Percentiles rank a stretch among this genome's conserved stretches.
Conservation (phyloP, 164 flowering plant species). For the Malania oleifera region DNA sequence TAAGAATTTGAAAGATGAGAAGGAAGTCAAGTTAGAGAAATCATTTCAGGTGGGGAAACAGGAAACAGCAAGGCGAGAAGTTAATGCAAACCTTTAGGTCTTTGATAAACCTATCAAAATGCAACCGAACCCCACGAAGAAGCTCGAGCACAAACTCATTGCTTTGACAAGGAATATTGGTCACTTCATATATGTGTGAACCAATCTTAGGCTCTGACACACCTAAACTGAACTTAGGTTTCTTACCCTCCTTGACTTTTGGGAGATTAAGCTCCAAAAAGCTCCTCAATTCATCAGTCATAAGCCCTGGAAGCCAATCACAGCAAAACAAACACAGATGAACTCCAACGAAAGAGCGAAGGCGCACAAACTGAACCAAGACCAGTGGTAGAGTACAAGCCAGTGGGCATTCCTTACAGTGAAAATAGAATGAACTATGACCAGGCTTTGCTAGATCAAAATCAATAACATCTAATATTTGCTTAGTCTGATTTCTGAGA, state of each 20-base stretch:
- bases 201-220: conserved; percentile 86
- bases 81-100: conserved; percentile 67
- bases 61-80: neutral
- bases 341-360: neutral
- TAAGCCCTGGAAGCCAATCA: conserved; percentile 41
- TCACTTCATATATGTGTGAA: conserved; percentile 73
- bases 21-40: neutral
- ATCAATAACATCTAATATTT: too few species aligned
- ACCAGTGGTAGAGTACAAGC: neutral
- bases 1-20: conserved; percentile 1
- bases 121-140: conserved; percentile 78
- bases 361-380: neutral
- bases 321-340: neutral
- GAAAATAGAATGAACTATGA: too few species aligned
- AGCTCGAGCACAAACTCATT: conserved; percentile 84
- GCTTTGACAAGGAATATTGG: conserved; percentile 86
- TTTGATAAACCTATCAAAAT: conserved; percentile 80
- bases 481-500: too few species aligned
- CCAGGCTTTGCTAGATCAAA: too few species aligned
- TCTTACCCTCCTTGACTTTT: conserved; percentile 79
- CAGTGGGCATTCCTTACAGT: too few species aligned
- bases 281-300: conserved; percentile 89
- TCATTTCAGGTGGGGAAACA: neutral
- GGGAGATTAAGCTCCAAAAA: conserved; percentile 89
- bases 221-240: conserved; percentile 74